Evolutionary conservation across 2,329 filamentous ascomycete genomes (phyloP), one percentile per base, ranked within the genome.

Genomic region (Colletotrichum graminicola): DNA sequence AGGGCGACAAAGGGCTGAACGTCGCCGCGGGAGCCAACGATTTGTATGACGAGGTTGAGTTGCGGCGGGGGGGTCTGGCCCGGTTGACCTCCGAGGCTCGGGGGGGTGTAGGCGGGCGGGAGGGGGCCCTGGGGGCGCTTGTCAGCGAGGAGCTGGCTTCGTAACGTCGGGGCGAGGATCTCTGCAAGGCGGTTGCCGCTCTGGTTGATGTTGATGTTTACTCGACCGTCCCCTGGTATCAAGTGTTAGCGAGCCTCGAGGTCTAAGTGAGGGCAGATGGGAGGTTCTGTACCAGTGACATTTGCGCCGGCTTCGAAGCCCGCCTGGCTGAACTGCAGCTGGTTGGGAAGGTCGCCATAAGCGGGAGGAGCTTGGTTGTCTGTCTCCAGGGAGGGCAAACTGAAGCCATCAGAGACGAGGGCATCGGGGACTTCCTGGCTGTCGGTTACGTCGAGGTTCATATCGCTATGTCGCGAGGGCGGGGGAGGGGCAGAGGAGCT

Each of bases 151-250:
- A 90, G 80, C 76, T 92, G 86, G 73, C 85, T 84, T 72, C 87
- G 82, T 26, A 94, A 79, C 10, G 90, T 88, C 3, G 92, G 91
- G 0, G 88, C 87, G 34, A 95, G 85, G 16, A 95, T 84, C 71
- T 90, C 88, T 2, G 92, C 89, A 5, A 95, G 83, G 66, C 88
- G 88, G 66, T 86, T 83, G 75, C 87, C 90, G 75, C 89, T 91
- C 78, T 94, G 91, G 77, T 92, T 90, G 81, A 96, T 93, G 73
- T 90, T 91, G 82, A 96, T 94, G 77, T 94, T 90, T 76, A 96
- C 87, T 77, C 94, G 89, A 32, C 93, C 93, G 82, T 95, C 92
- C 72, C 89, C 92, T 90, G 63, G 32, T n/a, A 52, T 32, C 18
- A 39, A 3, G 56, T 52, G 64, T 67, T 57, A 62, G 43, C 64